Base-by-base conservation (phyloP, 352 stramenopile genomes). In the Globisporangium perplexum region DNA sequence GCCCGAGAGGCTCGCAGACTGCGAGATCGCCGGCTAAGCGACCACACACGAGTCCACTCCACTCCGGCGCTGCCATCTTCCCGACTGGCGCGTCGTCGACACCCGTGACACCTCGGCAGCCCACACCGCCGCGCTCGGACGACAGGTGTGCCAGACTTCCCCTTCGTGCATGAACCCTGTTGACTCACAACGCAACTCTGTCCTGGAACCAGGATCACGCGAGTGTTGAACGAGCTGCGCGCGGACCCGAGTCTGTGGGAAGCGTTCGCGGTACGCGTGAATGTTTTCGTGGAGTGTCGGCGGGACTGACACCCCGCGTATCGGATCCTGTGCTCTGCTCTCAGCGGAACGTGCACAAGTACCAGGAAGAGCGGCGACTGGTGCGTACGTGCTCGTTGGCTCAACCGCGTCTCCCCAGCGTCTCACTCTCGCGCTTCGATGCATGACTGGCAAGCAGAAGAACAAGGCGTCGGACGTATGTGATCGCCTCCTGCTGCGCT, bases 161-260 rank as follows among this genome's bases (percentile, higher is more conserved):
- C 36, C 2, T 14, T 17, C 22, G 22, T 44, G 15, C 15, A 18
- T 18, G 5, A 6, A 39, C 14, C 33, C 18, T 4, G 54, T 14
- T 1, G 18, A 31, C 11, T 23, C 35, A 15, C 30, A 15, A n/a
- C 22, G 4, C 30, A 17, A 26, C 14, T 44, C 30, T 59, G 28
- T 17, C 44, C 33, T 49, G 44, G 14, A 23, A 1, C 20, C 44
- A 90, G 78, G 35, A 83, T 93, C 49, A 55, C 72, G 10, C 47
- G 55, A 11, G 63, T 90, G 15, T 59, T 93, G 24, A 63, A 65
- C 30, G 74, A 90, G 6, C 49, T 93, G 31, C 77, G 75, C 4
- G 45, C 77, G 7, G 77, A 93, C 57, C 70, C 79, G 20, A 59
- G 53, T 1, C 55, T 74, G 17, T 88, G 76, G 71, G 68, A 64